phyloP scores from a whole-genome alignment of 352 stramenopile species.

The Achlya hypogyna region DNA sequence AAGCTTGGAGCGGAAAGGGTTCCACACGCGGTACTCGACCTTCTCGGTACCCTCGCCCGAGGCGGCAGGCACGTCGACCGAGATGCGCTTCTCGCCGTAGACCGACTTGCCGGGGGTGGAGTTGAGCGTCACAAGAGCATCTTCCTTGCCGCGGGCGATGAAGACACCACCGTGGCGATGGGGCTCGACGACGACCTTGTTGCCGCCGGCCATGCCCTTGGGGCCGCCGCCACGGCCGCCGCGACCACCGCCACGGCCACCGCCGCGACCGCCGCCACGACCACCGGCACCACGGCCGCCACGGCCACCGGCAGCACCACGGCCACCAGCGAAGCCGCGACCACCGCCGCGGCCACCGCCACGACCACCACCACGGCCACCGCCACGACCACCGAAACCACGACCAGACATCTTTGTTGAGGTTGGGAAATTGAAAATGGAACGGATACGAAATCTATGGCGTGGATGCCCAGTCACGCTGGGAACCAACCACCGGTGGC shows the following conservation, averaged over 20 bases:
- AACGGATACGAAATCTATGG: not conserved
- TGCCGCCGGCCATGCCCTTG: slow-evolving; percentile 91
- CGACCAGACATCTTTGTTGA: slow-evolving; percentile 35
- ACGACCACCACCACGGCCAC: slow-evolving; percentile 34
- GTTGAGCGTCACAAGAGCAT: slow-evolving; percentile 98
- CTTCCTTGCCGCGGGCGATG: slow-evolving; percentile 97
- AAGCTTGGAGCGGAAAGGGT: slow-evolving; percentile 99
- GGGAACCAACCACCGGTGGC: slow-evolving; percentile 2
- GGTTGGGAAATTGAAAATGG: slow-evolving; percentile 15
- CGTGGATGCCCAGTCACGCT: not conserved
- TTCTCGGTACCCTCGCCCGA: slow-evolving; percentile 90
- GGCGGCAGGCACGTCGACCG: slow-evolving; percentile 90
- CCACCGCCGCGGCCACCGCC: slow-evolving; percentile 35
- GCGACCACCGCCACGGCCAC: slow-evolving; percentile 42
- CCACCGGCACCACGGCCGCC: slow-evolving; percentile 33
- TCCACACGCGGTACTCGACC: slow-evolving; percentile 99
- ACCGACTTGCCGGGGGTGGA: slow-evolving; percentile 97
- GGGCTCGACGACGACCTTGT: slow-evolving; percentile 96
- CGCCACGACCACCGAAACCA: slow-evolving; percentile 40
- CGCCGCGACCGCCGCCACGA: slow-evolving; percentile 31
- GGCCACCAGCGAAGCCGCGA: slow-evolving; percentile 63
- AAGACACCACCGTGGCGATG: slow-evolving; percentile 98
- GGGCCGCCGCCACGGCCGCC: slow-evolving; percentile 47
- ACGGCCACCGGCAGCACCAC: slow-evolving; percentile 32
- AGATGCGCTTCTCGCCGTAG: slow-evolving; percentile 99